phyloP scores from a whole-genome alignment of 2,329 filamentous ascomycete genomes.

The Cercospora sp. region DNA sequence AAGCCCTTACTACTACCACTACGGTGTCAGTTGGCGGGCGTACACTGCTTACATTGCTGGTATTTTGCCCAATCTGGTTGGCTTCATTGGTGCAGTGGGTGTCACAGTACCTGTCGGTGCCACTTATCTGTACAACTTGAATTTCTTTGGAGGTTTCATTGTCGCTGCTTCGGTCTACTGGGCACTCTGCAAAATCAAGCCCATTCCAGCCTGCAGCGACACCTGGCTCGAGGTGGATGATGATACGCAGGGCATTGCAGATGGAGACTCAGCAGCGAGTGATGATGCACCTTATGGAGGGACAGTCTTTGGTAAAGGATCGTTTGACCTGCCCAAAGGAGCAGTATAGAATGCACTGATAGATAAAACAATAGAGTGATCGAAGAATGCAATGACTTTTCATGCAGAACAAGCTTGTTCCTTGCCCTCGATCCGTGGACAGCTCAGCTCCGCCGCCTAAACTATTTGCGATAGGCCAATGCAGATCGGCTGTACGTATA shows the following conservation, averaged over 20 bases:
- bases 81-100: slow-evolving; percentile 51
- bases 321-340: slow-evolving; percentile 18
- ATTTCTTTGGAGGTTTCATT: slow-evolving; percentile 84
- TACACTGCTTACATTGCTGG: slow-evolving; percentile 59
- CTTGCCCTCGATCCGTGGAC: background rate
- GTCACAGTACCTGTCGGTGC: slow-evolving; percentile 71
- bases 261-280: slow-evolving; percentile 30
- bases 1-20: slow-evolving; percentile 54
- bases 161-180: slow-evolving; percentile 70
- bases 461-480: background rate
- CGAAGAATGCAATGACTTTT: background rate
- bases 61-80: slow-evolving; percentile 58
- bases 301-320: slow-evolving; percentile 17
- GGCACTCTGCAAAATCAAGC: slow-evolving; percentile 65
- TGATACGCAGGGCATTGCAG: slow-evolving; percentile 48
- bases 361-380: background rate
- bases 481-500: background rate
- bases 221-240: slow-evolving; percentile 76
- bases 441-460: background rate
- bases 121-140: slow-evolving; percentile 83
- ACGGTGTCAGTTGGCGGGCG: slow-evolving; percentile 61
- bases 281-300: slow-evolving; percentile 18
- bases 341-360: background rate
- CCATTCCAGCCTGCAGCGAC: slow-evolving; percentile 72
- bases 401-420: background rate